These are phyloP conservation scores for Raphidocelis subcapitata DNA, from an alignment of 139 green algal species.

Conservation along the genomic window DNA sequence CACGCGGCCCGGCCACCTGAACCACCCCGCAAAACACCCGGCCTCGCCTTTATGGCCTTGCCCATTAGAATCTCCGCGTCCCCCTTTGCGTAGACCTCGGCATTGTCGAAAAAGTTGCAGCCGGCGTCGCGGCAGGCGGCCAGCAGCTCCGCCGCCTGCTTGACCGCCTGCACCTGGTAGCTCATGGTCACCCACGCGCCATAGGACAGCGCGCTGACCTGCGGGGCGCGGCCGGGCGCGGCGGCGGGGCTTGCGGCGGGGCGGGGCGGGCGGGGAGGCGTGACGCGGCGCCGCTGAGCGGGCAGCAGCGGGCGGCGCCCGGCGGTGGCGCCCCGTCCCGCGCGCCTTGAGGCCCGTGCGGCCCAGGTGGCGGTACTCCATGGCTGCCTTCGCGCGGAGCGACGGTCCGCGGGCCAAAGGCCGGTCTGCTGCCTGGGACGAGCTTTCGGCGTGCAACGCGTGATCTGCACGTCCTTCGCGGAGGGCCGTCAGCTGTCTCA, in stretches of 20 bases:
- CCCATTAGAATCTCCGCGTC: constrained; percentile 84
- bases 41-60: constrained; percentile 61
- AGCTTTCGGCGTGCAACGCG: too few relatives aligned
- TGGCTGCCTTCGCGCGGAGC: too few relatives aligned
- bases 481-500: too few relatives aligned
- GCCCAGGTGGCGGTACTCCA: constrained; percentile 64
- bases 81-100: constrained; percentile 76
- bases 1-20: too few relatives aligned
- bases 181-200: constrained; percentile 73
- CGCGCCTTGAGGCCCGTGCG: constrained; percentile 54
- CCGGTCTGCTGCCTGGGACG: too few relatives aligned
- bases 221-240: background rate
- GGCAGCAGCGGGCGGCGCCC: too few relatives aligned
- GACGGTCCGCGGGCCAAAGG: too few relatives aligned
- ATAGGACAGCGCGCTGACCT: constrained; percentile 66
- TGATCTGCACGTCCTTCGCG: too few relatives aligned
- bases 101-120: constrained; percentile 65
- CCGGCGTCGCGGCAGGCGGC: constrained; percentile 45
- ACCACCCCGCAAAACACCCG: too few relatives aligned
- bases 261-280: too few relatives aligned
- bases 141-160: constrained; percentile 64
- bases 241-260: background rate
- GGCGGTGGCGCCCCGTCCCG: background rate
- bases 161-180: constrained; percentile 33
- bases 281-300: too few relatives aligned